Evolutionary conservation across 164 flowering plant species (phyloP), one percentile per base, ranked within the genome.

Genomic region (Vitis rotundifolia): DNA sequence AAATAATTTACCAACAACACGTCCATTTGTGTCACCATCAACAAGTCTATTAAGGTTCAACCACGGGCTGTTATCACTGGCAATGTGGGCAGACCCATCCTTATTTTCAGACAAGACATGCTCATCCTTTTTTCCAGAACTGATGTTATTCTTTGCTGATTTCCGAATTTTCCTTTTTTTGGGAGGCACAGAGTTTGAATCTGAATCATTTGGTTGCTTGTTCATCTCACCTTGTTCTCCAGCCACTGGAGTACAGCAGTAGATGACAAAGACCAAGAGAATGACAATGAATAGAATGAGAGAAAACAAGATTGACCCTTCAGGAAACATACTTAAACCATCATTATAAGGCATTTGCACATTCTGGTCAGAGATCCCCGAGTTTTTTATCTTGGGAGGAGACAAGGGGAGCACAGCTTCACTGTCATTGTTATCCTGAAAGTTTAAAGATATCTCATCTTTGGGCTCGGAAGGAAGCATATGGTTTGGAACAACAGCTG

Each of bases 1-100:
- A 56, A 82, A 68, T 50, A 93, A 63, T 63, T 85, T 90, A 72
- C 97, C 97, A 77, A 95, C 74, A 68, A 64, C 78, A 15, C 86
- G 86, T 19, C 90, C 96, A 70, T 67, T 55, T 13, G 10, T 8
- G 31, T 73, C 72, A 71, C 76, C 77, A 71, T 81, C 72, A 51
- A 31, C 59, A 58, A 71, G 67, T 65, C 63, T 69, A 26, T 76
- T 76, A 44, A 76, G 69, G 71, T 74, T 71, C 58, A 71, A 15
- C 28, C 54, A 69, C 12, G 59, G 16, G 22, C 66, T 70, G 60
- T 60, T 59, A 55, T 68, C 63, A 37, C 66, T 69, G 14, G 76
- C 61, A 6, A 2, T 47, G 19, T 66, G 13, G 50, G 67, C 49
- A 64, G 56, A 16, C n/a, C 48, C 73, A 55, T 76, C 59, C 19